These are phyloP conservation scores for Paramecium pentaurelia DNA, from an alignment of 73 alveolate species.

Conservation along the genomic window DNA sequence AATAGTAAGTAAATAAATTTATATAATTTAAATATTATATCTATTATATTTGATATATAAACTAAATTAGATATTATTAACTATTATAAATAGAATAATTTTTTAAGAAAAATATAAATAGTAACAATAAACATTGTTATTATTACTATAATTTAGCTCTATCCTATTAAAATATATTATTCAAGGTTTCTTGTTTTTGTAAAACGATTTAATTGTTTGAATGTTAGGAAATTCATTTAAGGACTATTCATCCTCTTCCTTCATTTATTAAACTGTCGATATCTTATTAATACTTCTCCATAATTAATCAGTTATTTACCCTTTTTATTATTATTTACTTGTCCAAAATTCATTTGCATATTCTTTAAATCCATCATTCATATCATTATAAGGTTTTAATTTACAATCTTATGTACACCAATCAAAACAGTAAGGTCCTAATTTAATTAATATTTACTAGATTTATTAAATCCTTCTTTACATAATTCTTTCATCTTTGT, in stretches of 20 bases:
- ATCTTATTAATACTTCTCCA: not conserved
- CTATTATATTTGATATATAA: not conserved
- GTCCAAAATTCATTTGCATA: not conserved
- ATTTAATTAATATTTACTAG: not conserved
- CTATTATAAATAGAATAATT: too few species aligned
- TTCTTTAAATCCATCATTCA: not conserved
- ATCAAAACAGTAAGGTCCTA: constrained; percentile 43
- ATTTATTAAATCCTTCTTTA: not conserved
- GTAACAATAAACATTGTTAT: too few species aligned
- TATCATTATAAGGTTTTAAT: not conserved
- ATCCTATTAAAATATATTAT: not conserved
- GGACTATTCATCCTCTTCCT: not conserved
- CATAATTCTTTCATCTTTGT: not conserved
- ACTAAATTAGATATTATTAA: too few species aligned
- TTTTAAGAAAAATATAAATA: too few species aligned
- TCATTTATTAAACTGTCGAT: not conserved
- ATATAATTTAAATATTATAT: too few species aligned
- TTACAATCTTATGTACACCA: constrained; percentile 33
- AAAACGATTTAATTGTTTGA: not conserved
- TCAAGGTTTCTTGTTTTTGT: not conserved
- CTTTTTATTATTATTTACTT: not conserved
- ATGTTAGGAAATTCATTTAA: not conserved
- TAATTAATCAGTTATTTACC: not conserved
- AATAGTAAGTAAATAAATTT: not conserved
- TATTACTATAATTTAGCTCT: too few species aligned